phyloP scores from a whole-genome alignment of 495 filamentous ascomycete species.

The Aspergillus egyptiacus region DNA sequence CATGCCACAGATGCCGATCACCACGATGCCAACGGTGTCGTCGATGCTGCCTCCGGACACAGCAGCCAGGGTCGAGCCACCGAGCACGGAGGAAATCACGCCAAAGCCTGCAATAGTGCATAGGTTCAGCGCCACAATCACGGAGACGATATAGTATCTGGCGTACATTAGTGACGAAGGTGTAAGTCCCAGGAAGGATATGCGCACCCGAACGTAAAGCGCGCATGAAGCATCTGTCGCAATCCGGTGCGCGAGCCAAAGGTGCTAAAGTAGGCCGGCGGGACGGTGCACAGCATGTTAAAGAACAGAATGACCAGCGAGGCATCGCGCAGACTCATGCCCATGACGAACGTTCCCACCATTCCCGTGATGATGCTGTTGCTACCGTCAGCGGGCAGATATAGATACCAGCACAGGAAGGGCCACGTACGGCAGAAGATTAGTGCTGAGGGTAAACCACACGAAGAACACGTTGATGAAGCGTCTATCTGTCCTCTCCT shows the following conservation, averaged over 20 bases:
- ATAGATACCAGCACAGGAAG: slow-evolving; percentile 7
- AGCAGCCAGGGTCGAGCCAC: slow-evolving; percentile 46
- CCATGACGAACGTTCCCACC: slow-evolving; percentile 44
- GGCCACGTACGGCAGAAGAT: slow-evolving; percentile 11
- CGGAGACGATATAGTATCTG: slow-evolving; percentile 28
- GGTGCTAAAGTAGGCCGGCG: slow-evolving; percentile 47
- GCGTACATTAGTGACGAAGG: neutral
- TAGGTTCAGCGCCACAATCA: slow-evolving; percentile 9
- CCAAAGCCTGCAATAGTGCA: slow-evolving; percentile 14
- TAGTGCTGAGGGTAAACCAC: slow-evolving; percentile 23
- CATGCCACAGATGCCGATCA: slow-evolving; percentile 44
- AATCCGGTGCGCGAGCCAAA: slow-evolving; percentile 47
- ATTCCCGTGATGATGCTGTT: slow-evolving; percentile 51
- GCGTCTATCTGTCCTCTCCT: slow-evolving; percentile 42
- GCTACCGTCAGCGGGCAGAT: slow-evolving; percentile 13
- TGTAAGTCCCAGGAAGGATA: neutral
- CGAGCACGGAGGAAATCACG: slow-evolving; percentile 15
- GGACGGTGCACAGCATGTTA: slow-evolving; percentile 40
- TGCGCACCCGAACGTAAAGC: slow-evolving; percentile 46
- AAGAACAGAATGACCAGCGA: slow-evolving; percentile 52
- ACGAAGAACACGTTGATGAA: slow-evolving; percentile 34
- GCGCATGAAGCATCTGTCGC: slow-evolving; percentile 51
- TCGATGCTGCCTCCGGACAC: slow-evolving; percentile 44
- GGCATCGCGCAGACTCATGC: slow-evolving; percentile 41
- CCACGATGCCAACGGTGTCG: slow-evolving; percentile 45